Conservation (phyloP, 768 basidiomycete genomes). For the Pleurotus tuoliensis region DNA sequence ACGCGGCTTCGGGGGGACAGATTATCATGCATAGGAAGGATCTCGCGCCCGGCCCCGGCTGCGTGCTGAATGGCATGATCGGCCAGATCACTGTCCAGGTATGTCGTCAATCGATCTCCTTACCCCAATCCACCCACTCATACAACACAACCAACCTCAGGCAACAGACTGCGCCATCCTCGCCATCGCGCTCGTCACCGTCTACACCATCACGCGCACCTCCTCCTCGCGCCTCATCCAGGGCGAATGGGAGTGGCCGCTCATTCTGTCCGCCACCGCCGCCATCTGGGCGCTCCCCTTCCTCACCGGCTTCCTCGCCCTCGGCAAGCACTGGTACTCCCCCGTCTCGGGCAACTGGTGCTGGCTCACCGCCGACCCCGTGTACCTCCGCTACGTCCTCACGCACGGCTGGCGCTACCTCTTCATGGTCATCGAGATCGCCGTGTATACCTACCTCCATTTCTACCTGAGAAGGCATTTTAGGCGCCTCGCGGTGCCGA, state of each 20-base stretch:
- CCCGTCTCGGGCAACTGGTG: conserved; percentile 16
- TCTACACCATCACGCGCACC: conserved; percentile 11
- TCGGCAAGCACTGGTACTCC: conserved; percentile 12
- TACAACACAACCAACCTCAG: not conserved
- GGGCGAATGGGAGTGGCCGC: conserved; percentile 5
- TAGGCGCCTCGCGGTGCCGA: conserved; percentile 1
- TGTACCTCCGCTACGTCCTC: conserved; percentile 13
- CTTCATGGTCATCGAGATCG: conserved; percentile 14
- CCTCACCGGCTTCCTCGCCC: conserved; percentile 10
- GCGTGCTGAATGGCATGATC: conserved; percentile 1
- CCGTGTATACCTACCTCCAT: not conserved
- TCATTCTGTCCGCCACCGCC: not conserved
- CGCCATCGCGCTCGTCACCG: conserved; percentile 13
- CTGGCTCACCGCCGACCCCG: conserved; percentile 11
- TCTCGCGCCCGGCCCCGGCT: not conserved
- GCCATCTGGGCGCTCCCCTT: not conserved
- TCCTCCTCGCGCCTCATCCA: not conserved
- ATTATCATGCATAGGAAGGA: conserved; percentile 7
- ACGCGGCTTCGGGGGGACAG: conserved; percentile 10
- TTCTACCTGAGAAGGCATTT: conserved; percentile 2
- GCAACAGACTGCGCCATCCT: conserved; percentile 14
- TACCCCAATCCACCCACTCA: too few species aligned
- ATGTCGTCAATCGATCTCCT: not conserved
- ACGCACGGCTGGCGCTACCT: conserved; percentile 15
- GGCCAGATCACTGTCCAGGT: conserved; percentile 6